Base-by-base conservation (phyloP, 2,329 filamentous ascomycete genomes). In the Alternaria novae-zelandiae region DNA sequence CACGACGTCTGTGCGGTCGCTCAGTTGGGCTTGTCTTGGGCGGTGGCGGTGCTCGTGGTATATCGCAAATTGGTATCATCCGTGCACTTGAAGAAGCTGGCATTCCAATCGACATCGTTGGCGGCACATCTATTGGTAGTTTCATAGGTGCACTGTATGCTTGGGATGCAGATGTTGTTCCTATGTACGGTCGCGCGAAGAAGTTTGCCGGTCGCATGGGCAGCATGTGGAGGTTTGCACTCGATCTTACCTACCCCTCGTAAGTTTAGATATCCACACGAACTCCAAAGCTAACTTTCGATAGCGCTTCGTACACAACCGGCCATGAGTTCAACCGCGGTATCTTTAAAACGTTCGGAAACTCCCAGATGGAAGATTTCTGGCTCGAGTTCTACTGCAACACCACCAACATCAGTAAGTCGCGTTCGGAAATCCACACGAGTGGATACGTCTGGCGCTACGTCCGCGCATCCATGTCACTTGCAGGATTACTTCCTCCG, bases 321-420 rank as follows among this genome's bases (percentile, higher is more conserved):
- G 96, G 96, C 1, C 96, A 99, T 77, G 96, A 99, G 75, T 99
- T 99, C 86, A 99, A 99, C 74, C 92, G 96, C 7, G 96, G 96
- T 44, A 97, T 99, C 68, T 99, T 97, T 88, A 99, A 99, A 81
- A 94, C 95, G 0, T 97, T 99, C 78, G 96, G 94, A 13, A 93
- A 97, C 74, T 92, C 93, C 10, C 96, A 98, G 77, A 98, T 99
- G 61, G 96, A 99, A 81, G 96, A 99, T 79, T 99, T 98, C 75
- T 99, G 96, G 96, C 87, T 99, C 11, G 94, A 97, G 71, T 99
- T 93, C 79, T 99, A 99, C 82, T 99, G 96, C 86, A 99, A 99
- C 81, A 98, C 96, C 0, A 99, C 96, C 41, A 99, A 98, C 80
- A 98, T 99, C 81, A 96, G 92, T 83, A 96, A 97, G 80, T 96